These are phyloP conservation scores for Agaricales sp. DNA, from an alignment of 1,284 basidiomycete species.

Conservation along the genomic window DNA sequence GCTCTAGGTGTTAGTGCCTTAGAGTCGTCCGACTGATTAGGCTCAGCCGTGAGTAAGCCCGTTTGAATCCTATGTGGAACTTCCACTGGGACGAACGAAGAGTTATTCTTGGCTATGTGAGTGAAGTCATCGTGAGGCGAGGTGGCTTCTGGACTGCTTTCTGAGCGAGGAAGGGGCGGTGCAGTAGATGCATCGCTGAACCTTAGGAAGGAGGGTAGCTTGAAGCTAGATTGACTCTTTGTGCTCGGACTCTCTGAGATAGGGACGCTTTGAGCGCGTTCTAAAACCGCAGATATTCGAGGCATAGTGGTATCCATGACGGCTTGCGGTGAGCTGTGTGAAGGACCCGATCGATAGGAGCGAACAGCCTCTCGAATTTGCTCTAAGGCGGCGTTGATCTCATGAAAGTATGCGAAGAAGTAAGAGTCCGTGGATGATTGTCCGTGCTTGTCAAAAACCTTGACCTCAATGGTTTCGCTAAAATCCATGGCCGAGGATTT, in stretches of 20 bases:
- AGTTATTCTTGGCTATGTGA: slow-evolving; percentile 45
- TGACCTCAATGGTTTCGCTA: slow-evolving; percentile 88
- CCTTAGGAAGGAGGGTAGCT: slow-evolving; percentile 48
- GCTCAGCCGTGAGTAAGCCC: slow-evolving; percentile 19
- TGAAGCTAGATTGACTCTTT: slow-evolving; percentile 33
- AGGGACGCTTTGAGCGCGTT: slow-evolving; percentile 28
- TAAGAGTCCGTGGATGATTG: slow-evolving; percentile 79
- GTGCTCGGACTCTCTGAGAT: slow-evolving; percentile 17
- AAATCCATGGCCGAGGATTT: slow-evolving; percentile 85
- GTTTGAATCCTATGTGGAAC: slow-evolving; percentile 37
- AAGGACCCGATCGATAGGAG: slow-evolving; percentile 36
- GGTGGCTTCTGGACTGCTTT: neutral
- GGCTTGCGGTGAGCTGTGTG: slow-evolving; percentile 26
- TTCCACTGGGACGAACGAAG: slow-evolving; percentile 51
- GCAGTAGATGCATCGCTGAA: slow-evolving; percentile 42
- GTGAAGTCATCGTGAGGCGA: slow-evolving; percentile 51
- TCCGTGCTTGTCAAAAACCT: slow-evolving; percentile 78
- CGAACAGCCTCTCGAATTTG: slow-evolving; percentile 70
- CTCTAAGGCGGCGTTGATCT: slow-evolving; percentile 65
- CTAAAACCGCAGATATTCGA: slow-evolving; percentile 25
- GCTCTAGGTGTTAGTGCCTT: neutral
- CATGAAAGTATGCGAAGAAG: slow-evolving; percentile 87
- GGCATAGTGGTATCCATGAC: slow-evolving; percentile 61
- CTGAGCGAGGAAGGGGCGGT: slow-evolving; percentile 9
- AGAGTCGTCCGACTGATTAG: neutral